These are phyloP conservation scores for Botrytis byssoidea DNA, from an alignment of 2,329 filamentous ascomycete species.

Conservation along the genomic window DNA sequence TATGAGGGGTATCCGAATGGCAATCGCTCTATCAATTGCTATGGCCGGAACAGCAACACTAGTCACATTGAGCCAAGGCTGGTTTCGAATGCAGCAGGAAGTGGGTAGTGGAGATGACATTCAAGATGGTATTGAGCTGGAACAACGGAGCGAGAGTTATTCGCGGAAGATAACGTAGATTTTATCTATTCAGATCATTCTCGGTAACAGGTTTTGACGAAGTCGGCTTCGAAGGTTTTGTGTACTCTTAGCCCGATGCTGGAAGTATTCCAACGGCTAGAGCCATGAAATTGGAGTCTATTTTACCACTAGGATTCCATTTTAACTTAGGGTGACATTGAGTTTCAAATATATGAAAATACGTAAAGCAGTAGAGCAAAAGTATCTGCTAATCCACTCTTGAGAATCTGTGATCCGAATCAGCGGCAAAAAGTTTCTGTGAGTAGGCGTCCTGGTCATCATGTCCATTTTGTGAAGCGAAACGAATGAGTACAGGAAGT, in stretches of 20 bases:
- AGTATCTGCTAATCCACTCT: not conserved
- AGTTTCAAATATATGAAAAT: not conserved
- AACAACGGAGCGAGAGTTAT: not conserved
- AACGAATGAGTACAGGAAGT: too few relatives aligned
- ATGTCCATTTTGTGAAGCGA: too few relatives aligned
- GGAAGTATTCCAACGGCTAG: not conserved
- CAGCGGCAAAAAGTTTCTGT: too few relatives aligned
- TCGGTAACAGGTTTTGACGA: too few relatives aligned
- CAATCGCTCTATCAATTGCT: not conserved
- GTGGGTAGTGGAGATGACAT: not conserved
- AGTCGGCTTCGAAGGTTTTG: too few relatives aligned
- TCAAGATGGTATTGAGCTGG: not conserved
- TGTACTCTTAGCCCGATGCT: not conserved
- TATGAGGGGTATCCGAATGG: not conserved
- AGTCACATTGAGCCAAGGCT: not conserved
- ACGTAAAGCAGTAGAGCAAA: not conserved
- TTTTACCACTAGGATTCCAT: not conserved
- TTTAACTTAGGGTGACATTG: not conserved
- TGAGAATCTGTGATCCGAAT: not conserved
- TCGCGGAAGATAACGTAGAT: not conserved
- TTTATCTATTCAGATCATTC: not conserved
- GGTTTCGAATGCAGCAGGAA: not conserved
- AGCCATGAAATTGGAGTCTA: too few relatives aligned
- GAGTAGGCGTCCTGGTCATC: too few relatives aligned
- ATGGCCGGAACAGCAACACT: not conserved